Evolutionary conservation across 2,329 filamentous ascomycete genomes (phyloP), one percentile per base, ranked within the genome.

Genomic region (Fusarium bulbicola): DNA sequence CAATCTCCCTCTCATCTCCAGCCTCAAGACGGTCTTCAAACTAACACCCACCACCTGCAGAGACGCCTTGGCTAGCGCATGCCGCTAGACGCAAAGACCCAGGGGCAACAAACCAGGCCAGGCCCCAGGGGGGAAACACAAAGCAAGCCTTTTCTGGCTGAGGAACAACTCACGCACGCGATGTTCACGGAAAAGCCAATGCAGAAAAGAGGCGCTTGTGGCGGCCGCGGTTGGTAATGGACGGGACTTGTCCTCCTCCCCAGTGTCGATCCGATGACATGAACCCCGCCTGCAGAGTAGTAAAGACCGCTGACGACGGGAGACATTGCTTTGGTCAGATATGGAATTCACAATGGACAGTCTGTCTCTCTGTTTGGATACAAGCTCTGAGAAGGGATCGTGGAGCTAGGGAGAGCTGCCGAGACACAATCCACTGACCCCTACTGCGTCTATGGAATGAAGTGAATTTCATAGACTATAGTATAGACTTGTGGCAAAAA

Each of bases 201-300:
- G 47, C 49, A 70, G 43, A 45, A 68, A 64, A 72, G 72, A 63
- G 66, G 70, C 72, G 74, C 67, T 73, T 75, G 75, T 75, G 75
- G 74, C 74, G 74, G 75, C 57, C 67, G 59, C 66, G 66, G 52
- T 37, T 68, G 71, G 53, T 46, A 64, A 46, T 61, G 60, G 65
- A 26, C 26, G 26, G 26, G 26, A 26, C 26, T 26, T 26, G 26
- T 26, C 50, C 45, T 42, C 39, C 39, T 43, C 53, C 28, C 46
- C 67, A 69, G 47, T 40, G 70, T 70, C 73, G 72, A 75, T 76
- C 68, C 56, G 72, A 75, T 74, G 72, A 34, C 40, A 69, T 60
- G 47, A 57, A 45, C 64, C 66, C 53, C 52, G 70, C 53, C 62
- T 58, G 24, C 37, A 57, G 24, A 47, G 59, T 58, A 18, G 36